A percentile compares a stretch with the other conserved stretches of the same genome.
phyloP scores from a whole-genome alignment of 2,329 filamentous ascomycete genomes.

The Colletotrichum liaoningense region DNA sequence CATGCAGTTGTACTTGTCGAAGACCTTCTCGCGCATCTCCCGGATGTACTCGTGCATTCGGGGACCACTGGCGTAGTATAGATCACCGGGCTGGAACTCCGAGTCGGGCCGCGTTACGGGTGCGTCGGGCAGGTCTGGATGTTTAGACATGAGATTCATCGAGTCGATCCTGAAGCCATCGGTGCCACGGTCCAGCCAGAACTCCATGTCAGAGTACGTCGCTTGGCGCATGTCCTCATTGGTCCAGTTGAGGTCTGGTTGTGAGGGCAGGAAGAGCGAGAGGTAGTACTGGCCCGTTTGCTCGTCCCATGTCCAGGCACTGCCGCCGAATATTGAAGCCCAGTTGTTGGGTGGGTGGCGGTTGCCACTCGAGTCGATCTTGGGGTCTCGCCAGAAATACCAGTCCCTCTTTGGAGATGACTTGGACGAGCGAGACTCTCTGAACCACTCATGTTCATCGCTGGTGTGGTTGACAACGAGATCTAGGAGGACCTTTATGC shows the following conservation, averaged over 20 bases:
- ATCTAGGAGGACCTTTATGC: slow-evolving; percentile 41
- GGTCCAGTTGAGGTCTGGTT: slow-evolving; percentile 79
- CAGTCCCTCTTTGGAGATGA: slow-evolving; percentile 63
- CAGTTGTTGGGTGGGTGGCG: slow-evolving; percentile 57
- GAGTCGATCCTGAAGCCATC: slow-evolving; percentile 69
- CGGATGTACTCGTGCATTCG: slow-evolving; percentile 63
- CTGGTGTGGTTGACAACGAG: slow-evolving; percentile 47
- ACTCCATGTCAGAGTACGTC: slow-evolving; percentile 70
- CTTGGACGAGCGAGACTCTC: slow-evolving; percentile 62
- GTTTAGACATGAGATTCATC: slow-evolving; percentile 67
- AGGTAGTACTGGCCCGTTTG: slow-evolving; percentile 57
- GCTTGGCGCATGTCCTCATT: slow-evolving; percentile 67
- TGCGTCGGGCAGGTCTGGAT: slow-evolving; percentile 59
- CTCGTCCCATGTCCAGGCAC: slow-evolving; percentile 48
- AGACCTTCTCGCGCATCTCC: slow-evolving; percentile 60
- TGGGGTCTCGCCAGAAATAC: slow-evolving; percentile 65
- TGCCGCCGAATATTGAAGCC: slow-evolving; percentile 52
- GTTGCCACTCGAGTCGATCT: slow-evolving; percentile 47
- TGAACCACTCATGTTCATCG: slow-evolving; percentile 61
- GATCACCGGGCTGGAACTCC: slow-evolving; percentile 48
- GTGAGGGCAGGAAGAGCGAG: slow-evolving; percentile 69
- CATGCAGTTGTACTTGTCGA: slow-evolving; percentile 64
- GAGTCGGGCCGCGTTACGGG: slow-evolving; percentile 49
- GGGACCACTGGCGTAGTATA: slow-evolving; percentile 65
- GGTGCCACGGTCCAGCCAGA: slow-evolving; percentile 73